phyloP scores from a whole-genome alignment of 768 basidiomycete species.

The Boletus eberwhitei region DNA sequence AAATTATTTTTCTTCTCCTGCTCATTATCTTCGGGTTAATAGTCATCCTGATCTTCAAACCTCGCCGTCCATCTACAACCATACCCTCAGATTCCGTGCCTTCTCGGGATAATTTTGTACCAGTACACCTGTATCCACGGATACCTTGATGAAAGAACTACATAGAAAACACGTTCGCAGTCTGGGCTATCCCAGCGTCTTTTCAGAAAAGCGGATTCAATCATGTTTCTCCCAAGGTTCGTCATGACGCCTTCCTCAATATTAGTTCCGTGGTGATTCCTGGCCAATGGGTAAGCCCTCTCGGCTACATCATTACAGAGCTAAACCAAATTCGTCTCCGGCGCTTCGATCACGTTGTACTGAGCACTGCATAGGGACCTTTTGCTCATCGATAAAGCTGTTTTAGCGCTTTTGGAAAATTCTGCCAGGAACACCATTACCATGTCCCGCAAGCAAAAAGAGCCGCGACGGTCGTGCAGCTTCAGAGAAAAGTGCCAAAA shows the following conservation, averaged over 20 bases:
- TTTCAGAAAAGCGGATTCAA: slow-evolving; percentile 1
- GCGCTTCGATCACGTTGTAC: slow-evolving; percentile 10
- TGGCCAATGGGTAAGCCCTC: slow-evolving; percentile 14
- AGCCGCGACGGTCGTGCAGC: neutral
- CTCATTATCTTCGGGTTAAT: slow-evolving; percentile 87
- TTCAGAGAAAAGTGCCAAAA: neutral
- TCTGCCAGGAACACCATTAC: neutral
- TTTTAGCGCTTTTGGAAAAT: slow-evolving; percentile 10
- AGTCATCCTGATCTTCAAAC: slow-evolving; percentile 90
- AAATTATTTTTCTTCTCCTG: slow-evolving; percentile 89
- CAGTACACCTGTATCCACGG: slow-evolving; percentile 32
- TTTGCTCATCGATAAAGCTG: slow-evolving; percentile 19
- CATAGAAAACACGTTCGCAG: slow-evolving; percentile 13
- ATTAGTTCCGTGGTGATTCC: slow-evolving; percentile 1
- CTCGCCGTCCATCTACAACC: slow-evolving; percentile 47
- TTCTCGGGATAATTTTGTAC: slow-evolving; percentile 27
- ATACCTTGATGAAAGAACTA: slow-evolving; percentile 26
- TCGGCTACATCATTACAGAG: neutral
- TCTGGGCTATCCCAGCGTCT: slow-evolving; percentile 6
- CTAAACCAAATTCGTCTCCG: neutral
- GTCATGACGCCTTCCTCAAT: slow-evolving; percentile 5
- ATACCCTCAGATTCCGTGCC: slow-evolving; percentile 25
- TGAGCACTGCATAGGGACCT: slow-evolving; percentile 1
- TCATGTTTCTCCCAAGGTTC: slow-evolving; percentile 14
- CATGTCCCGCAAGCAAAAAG: slow-evolving; percentile 1